Evolutionary conservation across 331 rosid species (phyloP).

Genomic region (Stylosanthes scabra): DNA sequence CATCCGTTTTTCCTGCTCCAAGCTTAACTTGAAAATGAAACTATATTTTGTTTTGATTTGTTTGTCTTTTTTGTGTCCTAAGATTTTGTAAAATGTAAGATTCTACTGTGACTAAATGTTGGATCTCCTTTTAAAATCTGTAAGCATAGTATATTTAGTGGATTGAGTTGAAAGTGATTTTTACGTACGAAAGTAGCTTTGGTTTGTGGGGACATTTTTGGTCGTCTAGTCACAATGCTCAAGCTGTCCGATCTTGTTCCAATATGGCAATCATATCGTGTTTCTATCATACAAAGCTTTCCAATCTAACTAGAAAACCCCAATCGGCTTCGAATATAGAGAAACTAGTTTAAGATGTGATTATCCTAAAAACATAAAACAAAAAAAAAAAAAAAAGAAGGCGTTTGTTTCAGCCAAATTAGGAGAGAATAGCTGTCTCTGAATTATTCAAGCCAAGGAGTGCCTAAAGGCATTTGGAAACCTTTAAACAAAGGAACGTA

Average conservation of each 20-base stretch:
- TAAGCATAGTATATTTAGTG: conserved; percentile 23
- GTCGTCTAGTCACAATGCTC: neutral
- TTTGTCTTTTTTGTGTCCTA: neutral
- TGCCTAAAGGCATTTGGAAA: neutral
- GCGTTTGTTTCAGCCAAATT: neutral
- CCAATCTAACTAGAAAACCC: neutral
- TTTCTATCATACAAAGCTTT: neutral
- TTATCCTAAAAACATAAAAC: neutral
- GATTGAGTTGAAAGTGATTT: conserved; percentile 21
- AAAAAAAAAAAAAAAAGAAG: too few species aligned
- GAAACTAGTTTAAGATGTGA: neutral
- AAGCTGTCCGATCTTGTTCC: too few species aligned
- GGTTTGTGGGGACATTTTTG: neutral
- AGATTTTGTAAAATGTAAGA: conserved; percentile 27
- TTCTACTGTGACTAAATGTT: conserved; percentile 35
- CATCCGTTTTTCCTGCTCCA: conserved; percentile 14
- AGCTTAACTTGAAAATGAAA: conserved; percentile 21
- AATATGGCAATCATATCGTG: neutral
- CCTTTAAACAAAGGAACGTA: neutral
- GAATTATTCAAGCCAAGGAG: neutral
- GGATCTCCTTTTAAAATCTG: conserved; percentile 22
- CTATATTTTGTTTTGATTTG: neutral
- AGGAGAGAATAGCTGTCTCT: neutral
- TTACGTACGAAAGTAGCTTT: neutral
- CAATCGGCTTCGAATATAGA: neutral